Percentiles rank a stretch among this genome's conserved stretches.
Evolutionary conservation across 2,329 filamentous ascomycete genomes (phyloP).

Genomic region (Phaeosphaeria sp.): DNA sequence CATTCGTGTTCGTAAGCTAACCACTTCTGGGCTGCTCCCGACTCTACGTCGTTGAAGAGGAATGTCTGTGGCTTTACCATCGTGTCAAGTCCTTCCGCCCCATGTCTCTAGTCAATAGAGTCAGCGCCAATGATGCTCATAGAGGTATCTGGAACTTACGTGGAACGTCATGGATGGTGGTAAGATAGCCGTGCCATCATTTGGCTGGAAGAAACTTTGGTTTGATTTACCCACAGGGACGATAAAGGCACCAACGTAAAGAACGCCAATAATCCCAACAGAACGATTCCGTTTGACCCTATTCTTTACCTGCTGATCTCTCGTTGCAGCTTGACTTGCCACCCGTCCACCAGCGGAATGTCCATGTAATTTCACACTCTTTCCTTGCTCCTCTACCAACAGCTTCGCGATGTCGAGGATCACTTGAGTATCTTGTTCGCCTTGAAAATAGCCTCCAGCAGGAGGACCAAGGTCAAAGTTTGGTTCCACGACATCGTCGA

Average conservation of each 20-base stretch:
- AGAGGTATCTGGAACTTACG: slow-evolving; percentile 1
- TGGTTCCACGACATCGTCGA: slow-evolving; percentile 23
- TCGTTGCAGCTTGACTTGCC: slow-evolving; percentile 40
- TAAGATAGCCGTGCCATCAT: slow-evolving; percentile 8
- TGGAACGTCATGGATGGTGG: slow-evolving; percentile 15
- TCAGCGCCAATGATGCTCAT: background rate
- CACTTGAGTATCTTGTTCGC: slow-evolving; percentile 11
- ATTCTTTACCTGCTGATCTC: slow-evolving; percentile 30
- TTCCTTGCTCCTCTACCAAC: slow-evolving; percentile 24
- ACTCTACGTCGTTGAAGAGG: slow-evolving; percentile 13
- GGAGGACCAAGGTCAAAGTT: background rate
- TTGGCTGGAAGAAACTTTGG: slow-evolving; percentile 8
- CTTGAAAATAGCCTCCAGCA: slow-evolving; percentile 35
- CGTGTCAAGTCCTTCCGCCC: slow-evolving; percentile 10
- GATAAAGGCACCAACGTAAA: slow-evolving; percentile 18
- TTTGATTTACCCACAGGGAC: slow-evolving; percentile 16
- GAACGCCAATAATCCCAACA: slow-evolving; percentile 15
- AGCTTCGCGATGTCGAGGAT: slow-evolving; percentile 3
- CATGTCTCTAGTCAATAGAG: slow-evolving; percentile 1
- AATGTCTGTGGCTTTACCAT: slow-evolving; percentile 10
- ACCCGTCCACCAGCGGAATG: too few species aligned
- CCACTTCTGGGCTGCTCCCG: slow-evolving; percentile 9
- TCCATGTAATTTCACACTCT: slow-evolving; percentile 38
- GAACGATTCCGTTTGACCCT: slow-evolving; percentile 4
- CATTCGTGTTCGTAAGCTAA: too few species aligned